phyloP scores from a whole-genome alignment of 345 rosid species.

The Brassica carinata region DNA sequence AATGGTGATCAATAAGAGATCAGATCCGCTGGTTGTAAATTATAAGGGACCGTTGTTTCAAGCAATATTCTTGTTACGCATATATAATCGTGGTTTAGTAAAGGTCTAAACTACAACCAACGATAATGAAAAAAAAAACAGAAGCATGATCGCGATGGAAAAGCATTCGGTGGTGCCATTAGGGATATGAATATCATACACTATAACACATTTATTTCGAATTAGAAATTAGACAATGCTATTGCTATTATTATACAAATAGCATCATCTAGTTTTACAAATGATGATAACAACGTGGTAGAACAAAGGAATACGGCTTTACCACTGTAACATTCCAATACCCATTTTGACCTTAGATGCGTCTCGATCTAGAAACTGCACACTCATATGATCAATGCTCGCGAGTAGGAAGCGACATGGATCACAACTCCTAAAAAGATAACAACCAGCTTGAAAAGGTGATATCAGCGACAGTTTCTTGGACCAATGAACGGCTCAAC shows the following conservation, averaged over 20 bases:
- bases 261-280: slow-evolving; percentile 11
- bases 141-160: too few relatives aligned
- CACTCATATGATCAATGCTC: slow-evolving; percentile 65
- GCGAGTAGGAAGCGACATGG: not conserved
- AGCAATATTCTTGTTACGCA: too few relatives aligned
- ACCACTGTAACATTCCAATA: slow-evolving; percentile 73
- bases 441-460: slow-evolving; percentile 63
- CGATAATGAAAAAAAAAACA: too few relatives aligned
- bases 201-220: too few relatives aligned
- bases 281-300: not conserved
- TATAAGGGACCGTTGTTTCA: too few relatives aligned
- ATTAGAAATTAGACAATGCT: too few relatives aligned
- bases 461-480: not conserved
- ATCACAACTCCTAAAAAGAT: slow-evolving; percentile 70
- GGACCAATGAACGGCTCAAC: not conserved
- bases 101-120: too few relatives aligned
- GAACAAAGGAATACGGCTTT: slow-evolving; percentile 28
- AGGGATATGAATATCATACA: too few relatives aligned
- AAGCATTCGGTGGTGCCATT: too few relatives aligned
- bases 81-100: too few relatives aligned
- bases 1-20: too few relatives aligned
- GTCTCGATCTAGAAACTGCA: slow-evolving; percentile 66
- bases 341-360: slow-evolving; percentile 78
- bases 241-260: not conserved
- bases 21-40: too few relatives aligned